phyloP scores from a whole-genome alignment of 164 flowering plant species.

The Macadamia integrifolia region DNA sequence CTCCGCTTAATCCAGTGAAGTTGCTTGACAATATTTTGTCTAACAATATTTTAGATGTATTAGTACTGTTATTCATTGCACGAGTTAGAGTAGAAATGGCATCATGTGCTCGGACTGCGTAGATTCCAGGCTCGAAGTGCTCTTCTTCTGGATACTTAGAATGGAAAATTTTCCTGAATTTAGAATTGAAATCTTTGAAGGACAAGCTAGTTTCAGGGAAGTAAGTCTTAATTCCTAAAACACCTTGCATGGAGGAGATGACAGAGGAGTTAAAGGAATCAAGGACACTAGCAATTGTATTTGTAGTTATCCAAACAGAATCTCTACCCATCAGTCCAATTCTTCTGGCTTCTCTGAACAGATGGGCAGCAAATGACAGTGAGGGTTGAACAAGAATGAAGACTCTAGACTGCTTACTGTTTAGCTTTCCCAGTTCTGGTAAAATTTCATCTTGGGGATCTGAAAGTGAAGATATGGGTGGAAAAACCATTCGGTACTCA shows the following conservation, averaged over 20 bases:
- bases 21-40: slow-evolving; percentile 7
- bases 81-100: background rate
- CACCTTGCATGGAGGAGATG: slow-evolving; percentile 22
- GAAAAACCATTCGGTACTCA: slow-evolving; percentile 16
- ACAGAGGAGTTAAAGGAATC: slow-evolving; percentile 5
- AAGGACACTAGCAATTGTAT: slow-evolving; percentile 23
- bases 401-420: slow-evolving; percentile 14
- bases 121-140: slow-evolving; percentile 10
- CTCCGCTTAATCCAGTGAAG: slow-evolving; percentile 23
- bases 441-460: slow-evolving; percentile 14
- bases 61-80: background rate
- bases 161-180: background rate
- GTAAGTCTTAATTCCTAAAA: slow-evolving; percentile 15
- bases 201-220: background rate
- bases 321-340: slow-evolving; percentile 28
- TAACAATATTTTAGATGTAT: background rate
- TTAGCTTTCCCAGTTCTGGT: slow-evolving; percentile 13
- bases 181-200: background rate
- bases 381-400: slow-evolving; percentile 21
- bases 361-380: slow-evolving; percentile 4
- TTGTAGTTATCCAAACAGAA: slow-evolving; percentile 35
- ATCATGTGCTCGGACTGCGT: slow-evolving; percentile 10
- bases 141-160: slow-evolving; percentile 9
- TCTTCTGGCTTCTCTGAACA: slow-evolving; percentile 27
- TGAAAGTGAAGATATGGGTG: slow-evolving; percentile 10